Percentiles rank a stretch among this genome's conserved stretches.
Conservation (phyloP, 805 yeast species). For the Cyberlindnera samutprakarnensis region DNA sequence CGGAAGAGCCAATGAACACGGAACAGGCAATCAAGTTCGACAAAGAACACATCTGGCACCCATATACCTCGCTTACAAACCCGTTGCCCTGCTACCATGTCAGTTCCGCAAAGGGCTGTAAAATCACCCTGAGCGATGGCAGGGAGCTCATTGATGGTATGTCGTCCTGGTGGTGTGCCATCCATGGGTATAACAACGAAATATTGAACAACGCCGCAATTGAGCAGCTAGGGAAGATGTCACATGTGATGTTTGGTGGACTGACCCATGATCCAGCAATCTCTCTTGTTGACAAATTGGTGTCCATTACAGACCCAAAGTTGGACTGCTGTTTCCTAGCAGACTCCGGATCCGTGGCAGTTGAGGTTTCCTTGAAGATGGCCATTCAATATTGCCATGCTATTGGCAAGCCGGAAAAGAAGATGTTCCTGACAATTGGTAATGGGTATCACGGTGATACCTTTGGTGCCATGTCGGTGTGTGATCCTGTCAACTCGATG, state of each 20-base stretch:
- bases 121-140: constrained; percentile 14
- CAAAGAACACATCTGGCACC: constrained; percentile 25
- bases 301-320: constrained; percentile 23
- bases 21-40: constrained; percentile 12
- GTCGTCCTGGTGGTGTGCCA: constrained; percentile 28
- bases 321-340: constrained; percentile 19
- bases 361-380: constrained; percentile 32
- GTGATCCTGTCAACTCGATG: constrained; percentile 27
- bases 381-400: constrained; percentile 26
- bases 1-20: not conserved
- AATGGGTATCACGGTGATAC: constrained; percentile 34
- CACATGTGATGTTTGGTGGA: constrained; percentile 25
- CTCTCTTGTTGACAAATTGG: constrained; percentile 22
- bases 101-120: constrained; percentile 18
- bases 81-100: constrained; percentile 22
- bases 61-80: constrained; percentile 22
- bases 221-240: constrained; percentile 24
- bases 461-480: constrained; percentile 32
- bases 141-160: constrained; percentile 21
- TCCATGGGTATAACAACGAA: constrained; percentile 25
- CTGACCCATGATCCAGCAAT: constrained; percentile 25
- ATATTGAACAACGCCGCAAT: constrained; percentile 24
- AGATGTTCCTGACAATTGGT: constrained; percentile 25
- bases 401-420: constrained; percentile 18
- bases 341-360: constrained; percentile 27